A percentile compares a stretch with the other conserved stretches of the same genome.
These are phyloP conservation scores for Tolypocladium tropicale DNA, from an alignment of 2,329 filamentous ascomycete species.

Conservation along the genomic window DNA sequence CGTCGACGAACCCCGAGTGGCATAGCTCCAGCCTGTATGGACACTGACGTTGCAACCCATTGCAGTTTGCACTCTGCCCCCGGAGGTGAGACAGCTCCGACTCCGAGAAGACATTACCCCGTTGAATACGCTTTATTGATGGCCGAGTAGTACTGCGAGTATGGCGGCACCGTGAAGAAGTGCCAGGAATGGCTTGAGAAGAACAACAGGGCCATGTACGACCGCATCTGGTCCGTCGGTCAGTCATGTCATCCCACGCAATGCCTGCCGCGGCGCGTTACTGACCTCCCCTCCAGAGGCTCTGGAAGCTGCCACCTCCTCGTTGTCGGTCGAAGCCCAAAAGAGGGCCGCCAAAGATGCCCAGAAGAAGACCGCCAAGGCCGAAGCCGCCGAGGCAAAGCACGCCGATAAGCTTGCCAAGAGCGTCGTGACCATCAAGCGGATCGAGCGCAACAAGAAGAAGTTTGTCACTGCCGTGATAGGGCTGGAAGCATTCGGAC, in stretches of 20 bases:
- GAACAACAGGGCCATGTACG: constrained; percentile 63
- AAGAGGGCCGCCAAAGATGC: constrained; percentile 94
- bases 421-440: constrained; percentile 82
- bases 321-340: constrained; percentile 81
- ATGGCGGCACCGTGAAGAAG: constrained; percentile 91
- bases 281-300: constrained; percentile 46
- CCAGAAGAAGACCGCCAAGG: constrained; percentile 93
- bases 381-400: constrained; percentile 75
- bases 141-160: constrained; percentile 82
- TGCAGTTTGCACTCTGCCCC: constrained; percentile 53
- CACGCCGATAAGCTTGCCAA: constrained; percentile 74
- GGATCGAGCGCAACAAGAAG: constrained; percentile 95
- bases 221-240: constrained; percentile 80
- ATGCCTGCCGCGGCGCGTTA: neutral
- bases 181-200: constrained; percentile 92
- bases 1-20: constrained; percentile 15
- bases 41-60: constrained; percentile 2
- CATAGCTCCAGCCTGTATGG: neutral
- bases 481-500: constrained; percentile 79
- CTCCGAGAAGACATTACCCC: neutral
- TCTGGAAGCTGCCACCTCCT: constrained; percentile 71
- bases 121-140: constrained; percentile 10
- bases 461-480: constrained; percentile 93
- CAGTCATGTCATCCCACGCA: constrained; percentile 13
- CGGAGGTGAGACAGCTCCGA: constrained; percentile 39